Percentiles rank a stretch among this genome's conserved stretches.
Evolutionary conservation across 305 asterid species (phyloP).

Genomic region (Withania somnifera): DNA sequence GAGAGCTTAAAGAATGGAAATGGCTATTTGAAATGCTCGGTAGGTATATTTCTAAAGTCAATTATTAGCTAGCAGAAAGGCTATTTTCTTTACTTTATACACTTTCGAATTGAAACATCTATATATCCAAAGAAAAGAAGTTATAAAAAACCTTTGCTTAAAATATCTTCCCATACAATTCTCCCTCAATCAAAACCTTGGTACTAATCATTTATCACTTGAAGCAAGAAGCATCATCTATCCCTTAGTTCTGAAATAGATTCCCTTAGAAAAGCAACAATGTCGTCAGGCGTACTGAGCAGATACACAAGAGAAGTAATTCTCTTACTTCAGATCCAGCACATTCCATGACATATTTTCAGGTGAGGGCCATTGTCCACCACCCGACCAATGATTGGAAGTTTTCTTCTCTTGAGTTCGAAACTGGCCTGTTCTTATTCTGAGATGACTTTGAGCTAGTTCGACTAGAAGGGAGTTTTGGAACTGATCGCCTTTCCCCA

Average conservation of each 20-base stretch:
- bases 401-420: slow-evolving; percentile 33
- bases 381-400: slow-evolving; percentile 12
- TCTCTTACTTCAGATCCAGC: slow-evolving; percentile 85
- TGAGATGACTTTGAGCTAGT: slow-evolving; percentile 39
- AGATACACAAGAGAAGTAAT: slow-evolving; percentile 83
- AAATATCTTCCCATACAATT: neutral
- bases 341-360: slow-evolving; percentile 73
- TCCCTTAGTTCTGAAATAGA: neutral
- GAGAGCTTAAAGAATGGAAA: too few species aligned
- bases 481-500: slow-evolving; percentile 26
- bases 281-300: slow-evolving; percentile 53
- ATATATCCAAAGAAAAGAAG: neutral
- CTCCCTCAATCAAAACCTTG: neutral
- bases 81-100: neutral
- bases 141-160: neutral
- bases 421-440: slow-evolving; percentile 18
- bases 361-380: slow-evolving; percentile 37
- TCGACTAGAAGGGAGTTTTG: slow-evolving; percentile 33
- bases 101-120: neutral
- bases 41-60: neutral
- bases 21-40: neutral
- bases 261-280: slow-evolving; percentile 52
- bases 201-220: neutral
- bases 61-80: neutral
- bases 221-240: neutral